Evolutionary conservation across 2,329 filamentous ascomycete species (phyloP), one percentile per base, ranked within the genome.

Genomic region (Teratosphaeria zuluensis): DNA sequence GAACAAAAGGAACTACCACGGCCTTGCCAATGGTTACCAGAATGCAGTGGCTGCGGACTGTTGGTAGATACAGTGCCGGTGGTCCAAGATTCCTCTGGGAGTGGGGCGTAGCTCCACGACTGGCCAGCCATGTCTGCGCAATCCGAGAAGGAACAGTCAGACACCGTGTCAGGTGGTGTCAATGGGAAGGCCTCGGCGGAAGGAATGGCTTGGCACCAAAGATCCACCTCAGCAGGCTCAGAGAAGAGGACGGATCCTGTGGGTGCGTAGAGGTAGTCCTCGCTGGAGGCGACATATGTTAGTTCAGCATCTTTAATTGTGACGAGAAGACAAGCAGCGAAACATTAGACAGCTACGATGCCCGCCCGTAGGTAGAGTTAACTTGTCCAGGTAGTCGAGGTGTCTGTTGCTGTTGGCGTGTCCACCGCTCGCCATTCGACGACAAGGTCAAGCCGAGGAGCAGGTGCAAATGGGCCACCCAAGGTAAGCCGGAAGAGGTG

Each of bases 111-210:
- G 58, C 38, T 67, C 69, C 68, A 70, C 51, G 58, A 52, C 56
- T 61, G 55, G 56, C 54, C 57, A 55, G 59, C 63, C 66, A 69
- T 69, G 48, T 70, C 68, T 54, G 61, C 57, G 56, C 60, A 65
- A 42, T 70, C 69, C 33, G 67, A 70, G 1, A 58, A 52, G 56
- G 64, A 56, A 58, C 64, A 69, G 52, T 70, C 68, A 58, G 66
- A 70, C 56, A 59, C 65, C 53, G 66, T 67, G 33, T 70, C 69
- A 65, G 69, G 66, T 52, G 69, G 68, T 38, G 67, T 69, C 31
- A 66, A 60, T 33, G 68, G 66, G n/a, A 66, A 62, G 19, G 38
- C 61, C 46, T 64, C 62, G 58, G 59, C 62, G 55, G 58, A 59
- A 16, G 65, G 59, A 28, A 69, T 58, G 54, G 68, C 66, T 53